Conservation (phyloP, 352 stramenopile species). For the Pythium periplocum region DNA sequence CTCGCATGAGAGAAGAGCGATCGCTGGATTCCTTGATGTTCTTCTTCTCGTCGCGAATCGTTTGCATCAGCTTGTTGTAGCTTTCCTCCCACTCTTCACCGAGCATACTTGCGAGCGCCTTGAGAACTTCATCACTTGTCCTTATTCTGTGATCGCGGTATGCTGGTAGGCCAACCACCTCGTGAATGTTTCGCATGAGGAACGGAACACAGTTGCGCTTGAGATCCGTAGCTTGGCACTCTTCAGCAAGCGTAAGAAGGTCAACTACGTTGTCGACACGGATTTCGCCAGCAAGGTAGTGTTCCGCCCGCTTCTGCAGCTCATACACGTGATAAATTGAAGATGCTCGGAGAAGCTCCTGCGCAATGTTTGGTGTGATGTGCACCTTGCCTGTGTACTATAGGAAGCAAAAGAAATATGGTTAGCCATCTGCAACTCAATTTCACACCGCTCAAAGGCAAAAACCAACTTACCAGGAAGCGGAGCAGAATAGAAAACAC, state of each 20-base stretch:
- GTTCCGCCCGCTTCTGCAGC: constrained; percentile 80
- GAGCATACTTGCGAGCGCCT: constrained; percentile 75
- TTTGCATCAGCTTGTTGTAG: constrained; percentile 65
- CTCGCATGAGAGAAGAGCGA: too few relatives aligned
- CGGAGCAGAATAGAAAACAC: constrained; percentile 81
- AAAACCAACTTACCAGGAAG: constrained; percentile 58
- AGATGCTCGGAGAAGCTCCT: constrained; percentile 71
- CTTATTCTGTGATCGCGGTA: constrained; percentile 75
- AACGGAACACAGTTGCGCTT: constrained; percentile 86
- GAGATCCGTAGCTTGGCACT: constrained; percentile 72
- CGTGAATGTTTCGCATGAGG: constrained; percentile 83
- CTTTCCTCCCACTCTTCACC: constrained; percentile 71
- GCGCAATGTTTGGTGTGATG: constrained; percentile 75
- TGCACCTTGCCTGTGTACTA: constrained; percentile 86
- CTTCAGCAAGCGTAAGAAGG: constrained; percentile 65
- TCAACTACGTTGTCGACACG: constrained; percentile 77
- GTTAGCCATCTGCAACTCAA: neutral
- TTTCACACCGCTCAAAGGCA: too few relatives aligned
- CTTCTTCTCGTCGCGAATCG: constrained; percentile 26
- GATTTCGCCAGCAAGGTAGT: constrained; percentile 79
- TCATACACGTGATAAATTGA: constrained; percentile 83
- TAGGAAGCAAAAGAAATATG: constrained; percentile 4
- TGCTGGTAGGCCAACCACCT: constrained; percentile 68
- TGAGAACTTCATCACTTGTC: constrained; percentile 79
- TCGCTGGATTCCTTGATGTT: constrained; percentile 3